Percentiles rank a stretch among this genome's conserved stretches.
Conservation (phyloP, 2,329 filamentous ascomycete genomes). For the Monosporascus sp. region DNA sequence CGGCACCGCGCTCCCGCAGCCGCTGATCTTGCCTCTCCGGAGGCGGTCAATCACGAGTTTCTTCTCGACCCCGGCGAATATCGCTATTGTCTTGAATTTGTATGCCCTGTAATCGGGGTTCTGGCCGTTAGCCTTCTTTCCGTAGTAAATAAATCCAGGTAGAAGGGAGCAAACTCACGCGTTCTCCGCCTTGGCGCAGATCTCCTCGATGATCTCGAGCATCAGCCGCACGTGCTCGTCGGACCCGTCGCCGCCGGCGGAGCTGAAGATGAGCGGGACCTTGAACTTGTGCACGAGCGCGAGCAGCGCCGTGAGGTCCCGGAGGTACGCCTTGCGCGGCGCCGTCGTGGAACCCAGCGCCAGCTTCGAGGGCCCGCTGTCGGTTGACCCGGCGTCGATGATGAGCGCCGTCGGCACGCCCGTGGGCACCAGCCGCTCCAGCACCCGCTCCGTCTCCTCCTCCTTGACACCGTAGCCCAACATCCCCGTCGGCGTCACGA, state of each 20-base stretch:
- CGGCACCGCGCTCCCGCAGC: constrained; percentile 37
- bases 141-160: too few species aligned
- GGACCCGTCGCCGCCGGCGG: constrained; percentile 42
- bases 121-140: too few species aligned
- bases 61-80: constrained; percentile 35
- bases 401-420: constrained; percentile 27
- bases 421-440: constrained; percentile 20
- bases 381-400: constrained; percentile 29
- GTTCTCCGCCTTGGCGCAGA: constrained; percentile 22
- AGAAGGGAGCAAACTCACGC: constrained; percentile 3
- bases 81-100: constrained; percentile 28
- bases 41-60: constrained; percentile 23
- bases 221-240: constrained; percentile 37
- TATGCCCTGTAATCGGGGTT: constrained; percentile 7
- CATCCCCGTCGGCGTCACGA: constrained; percentile 43
- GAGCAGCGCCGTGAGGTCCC: constrained; percentile 36
- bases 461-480: constrained; percentile 42
- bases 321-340: constrained; percentile 32
- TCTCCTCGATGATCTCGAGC: constrained; percentile 32
- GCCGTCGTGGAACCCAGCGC: constrained; percentile 35
- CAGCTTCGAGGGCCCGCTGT: constrained; percentile 34
- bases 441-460: constrained; percentile 16
- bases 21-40: constrained; percentile 21
- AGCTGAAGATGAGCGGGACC: constrained; percentile 36
- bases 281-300: constrained; percentile 25